phyloP scores from a whole-genome alignment of 331 rosid genomes.

The Erythrophleum ivorense region DNA sequence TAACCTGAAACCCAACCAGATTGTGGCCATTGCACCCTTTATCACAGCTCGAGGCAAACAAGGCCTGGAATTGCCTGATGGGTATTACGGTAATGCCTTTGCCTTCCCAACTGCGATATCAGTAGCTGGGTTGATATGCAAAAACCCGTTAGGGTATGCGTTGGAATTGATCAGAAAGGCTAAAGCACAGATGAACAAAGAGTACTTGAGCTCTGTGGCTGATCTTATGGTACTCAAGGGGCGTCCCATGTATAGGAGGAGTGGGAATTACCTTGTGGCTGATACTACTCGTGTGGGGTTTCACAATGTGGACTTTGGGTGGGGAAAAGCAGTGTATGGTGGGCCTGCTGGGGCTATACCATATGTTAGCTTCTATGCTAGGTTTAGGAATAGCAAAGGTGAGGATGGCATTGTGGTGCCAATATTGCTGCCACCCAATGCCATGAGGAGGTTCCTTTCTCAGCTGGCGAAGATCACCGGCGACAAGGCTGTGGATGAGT shows the following conservation, averaged over 20 bases:
- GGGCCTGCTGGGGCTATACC: slow-evolving; percentile 43
- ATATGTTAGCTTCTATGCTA: slow-evolving; percentile 26
- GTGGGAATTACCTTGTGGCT: slow-evolving; percentile 36
- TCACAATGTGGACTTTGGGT: slow-evolving; percentile 43
- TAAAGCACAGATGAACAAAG: slow-evolving; percentile 39
- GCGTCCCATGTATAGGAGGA: slow-evolving; percentile 24
- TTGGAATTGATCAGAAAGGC: slow-evolving; percentile 42
- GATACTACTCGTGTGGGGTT: slow-evolving; percentile 35
- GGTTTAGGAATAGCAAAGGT: slow-evolving; percentile 18
- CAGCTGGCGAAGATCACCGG: not conserved
- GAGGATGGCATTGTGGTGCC: slow-evolving; percentile 40
- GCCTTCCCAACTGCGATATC: slow-evolving; percentile 42
- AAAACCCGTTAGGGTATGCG: slow-evolving; percentile 36
- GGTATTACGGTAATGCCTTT: slow-evolving; percentile 46
- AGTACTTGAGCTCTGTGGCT: slow-evolving; percentile 46
- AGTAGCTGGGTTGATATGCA: not conserved
- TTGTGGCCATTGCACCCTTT: slow-evolving; percentile 22
- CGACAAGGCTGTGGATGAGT: not conserved
- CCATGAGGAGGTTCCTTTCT: slow-evolving; percentile 3
- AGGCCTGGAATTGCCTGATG: slow-evolving; percentile 12
- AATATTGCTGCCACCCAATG: slow-evolving; percentile 34
- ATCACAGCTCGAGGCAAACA: slow-evolving; percentile 29
- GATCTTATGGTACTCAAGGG: slow-evolving; percentile 40
- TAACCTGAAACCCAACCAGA: slow-evolving; percentile 31
- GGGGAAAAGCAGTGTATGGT: slow-evolving; percentile 46